Conservation (phyloP, 805 yeast genomes). For the Yamadazyma endophytica region DNA sequence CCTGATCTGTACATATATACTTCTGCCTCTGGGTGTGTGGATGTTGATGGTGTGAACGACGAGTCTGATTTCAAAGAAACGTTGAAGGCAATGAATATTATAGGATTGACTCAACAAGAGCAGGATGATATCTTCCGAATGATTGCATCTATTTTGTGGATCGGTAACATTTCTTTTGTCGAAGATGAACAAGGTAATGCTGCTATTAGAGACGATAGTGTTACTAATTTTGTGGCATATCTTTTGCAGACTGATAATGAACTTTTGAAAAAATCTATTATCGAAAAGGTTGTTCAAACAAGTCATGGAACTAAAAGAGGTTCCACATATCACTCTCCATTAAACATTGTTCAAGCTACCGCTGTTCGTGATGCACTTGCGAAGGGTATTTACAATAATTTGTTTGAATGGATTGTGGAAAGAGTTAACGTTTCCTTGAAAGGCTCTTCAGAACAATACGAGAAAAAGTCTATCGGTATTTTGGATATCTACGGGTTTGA, state of each 20-base stretch:
- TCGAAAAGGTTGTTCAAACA: constrained; percentile 85
- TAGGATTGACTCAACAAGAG: constrained; percentile 77
- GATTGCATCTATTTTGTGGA: constrained; percentile 85
- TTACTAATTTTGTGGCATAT: constrained; percentile 93
- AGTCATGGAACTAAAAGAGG: constrained; percentile 87
- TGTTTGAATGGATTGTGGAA: constrained; percentile 94
- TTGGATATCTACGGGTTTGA: constrained; percentile 96
- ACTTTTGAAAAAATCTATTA: constrained; percentile 60
- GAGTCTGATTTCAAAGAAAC: constrained; percentile 75
- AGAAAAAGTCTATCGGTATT: constrained; percentile 77
- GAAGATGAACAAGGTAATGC: constrained; percentile 90
- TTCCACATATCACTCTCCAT: constrained; percentile 89
- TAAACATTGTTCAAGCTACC: constrained; percentile 86
- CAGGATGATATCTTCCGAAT: constrained; percentile 88
- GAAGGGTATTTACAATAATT: constrained; percentile 85
- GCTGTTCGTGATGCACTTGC: constrained; percentile 96
- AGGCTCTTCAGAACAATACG: constrained; percentile 30
- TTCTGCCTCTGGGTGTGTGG: constrained; percentile 76
- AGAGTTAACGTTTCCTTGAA: constrained; percentile 77
- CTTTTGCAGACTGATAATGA: constrained; percentile 74
- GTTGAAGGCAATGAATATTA: constrained; percentile 76
- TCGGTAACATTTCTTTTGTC: constrained; percentile 82
- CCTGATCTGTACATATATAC: constrained; percentile 94
- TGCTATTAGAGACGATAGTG: constrained; percentile 74
- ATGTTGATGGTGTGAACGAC: constrained; percentile 87